Evolutionary conservation across 768 basidiomycete species (phyloP).

Genomic region (Paxillus ammoniavirescens): DNA sequence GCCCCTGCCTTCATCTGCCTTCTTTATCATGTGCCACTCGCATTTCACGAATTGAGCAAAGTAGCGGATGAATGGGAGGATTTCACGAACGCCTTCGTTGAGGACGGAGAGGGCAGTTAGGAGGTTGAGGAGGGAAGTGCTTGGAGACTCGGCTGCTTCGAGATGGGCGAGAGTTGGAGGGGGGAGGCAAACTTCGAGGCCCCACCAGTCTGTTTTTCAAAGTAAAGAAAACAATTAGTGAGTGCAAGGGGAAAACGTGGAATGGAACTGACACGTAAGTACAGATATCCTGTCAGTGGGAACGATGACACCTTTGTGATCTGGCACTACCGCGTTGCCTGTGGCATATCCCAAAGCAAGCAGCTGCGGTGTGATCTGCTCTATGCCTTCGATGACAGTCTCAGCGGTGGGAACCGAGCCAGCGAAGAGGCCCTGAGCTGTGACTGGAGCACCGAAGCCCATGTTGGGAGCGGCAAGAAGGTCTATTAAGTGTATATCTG

Average conservation of each 20-base stretch:
- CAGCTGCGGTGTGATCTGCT: slow-evolving; percentile 72
- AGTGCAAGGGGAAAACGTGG: not conserved
- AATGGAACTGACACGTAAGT: slow-evolving; percentile 63
- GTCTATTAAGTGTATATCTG: slow-evolving; percentile 60
- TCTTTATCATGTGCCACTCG: slow-evolving; percentile 66
- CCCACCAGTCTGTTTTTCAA: slow-evolving; percentile 78
- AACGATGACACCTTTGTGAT: slow-evolving; percentile 69
- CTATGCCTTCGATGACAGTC: slow-evolving; percentile 65
- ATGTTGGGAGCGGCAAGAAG: slow-evolving; percentile 60
- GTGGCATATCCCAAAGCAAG: slow-evolving; percentile 79
- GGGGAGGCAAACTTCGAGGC: slow-evolving; percentile 75
- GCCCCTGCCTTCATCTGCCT: slow-evolving; percentile 65
- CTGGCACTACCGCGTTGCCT: slow-evolving; percentile 59
- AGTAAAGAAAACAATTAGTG: slow-evolving; percentile 5
- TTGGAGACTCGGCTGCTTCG: slow-evolving; percentile 59
- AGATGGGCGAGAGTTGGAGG: slow-evolving; percentile 65
- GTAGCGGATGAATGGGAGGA: slow-evolving; percentile 83
- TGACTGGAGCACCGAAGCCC: slow-evolving; percentile 74
- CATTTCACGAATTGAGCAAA: slow-evolving; percentile 76
- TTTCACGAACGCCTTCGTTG: slow-evolving; percentile 75
- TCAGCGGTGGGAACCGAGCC: slow-evolving; percentile 77
- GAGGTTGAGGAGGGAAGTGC: slow-evolving; percentile 61
- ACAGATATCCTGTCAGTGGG: slow-evolving; percentile 77
- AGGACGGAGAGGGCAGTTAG: slow-evolving; percentile 69
- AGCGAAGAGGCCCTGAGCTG: slow-evolving; percentile 62